Evolutionary conservation across 176 grass and related monocot species (phyloP), one percentile per base, ranked within the genome.

Genomic region (Echinochloa phyllopogon): DNA sequence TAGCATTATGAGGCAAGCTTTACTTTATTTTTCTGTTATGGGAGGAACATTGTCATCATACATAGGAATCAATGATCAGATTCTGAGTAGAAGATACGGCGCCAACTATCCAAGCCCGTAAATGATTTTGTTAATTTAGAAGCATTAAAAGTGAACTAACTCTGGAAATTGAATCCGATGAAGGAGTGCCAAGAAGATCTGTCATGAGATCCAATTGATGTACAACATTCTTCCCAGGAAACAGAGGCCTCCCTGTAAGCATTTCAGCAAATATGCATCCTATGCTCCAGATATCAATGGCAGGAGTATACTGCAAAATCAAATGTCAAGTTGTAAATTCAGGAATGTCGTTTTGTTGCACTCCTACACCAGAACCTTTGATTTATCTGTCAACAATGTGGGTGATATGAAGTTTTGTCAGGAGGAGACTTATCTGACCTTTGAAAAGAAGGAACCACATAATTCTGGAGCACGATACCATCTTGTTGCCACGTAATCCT

Each of bases 191-290:
- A 18, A 95, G 90, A 40, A 95, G 83, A 76, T 93, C 93, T 29
- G 93, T 95, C 90, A 95, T 95, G 9, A 95, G 93, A 83, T 95
- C 90, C 50, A 95, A 88, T 42, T 95, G 93, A 80, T 95, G 88
- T 24, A 95, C 93, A 43, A 93, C 93, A 75, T 95, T 95, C 72
- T 95, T 95, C 21, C 93, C 90, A 65, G 93, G 93, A 84, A 95
- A 95, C 29, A 95, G 73, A 17, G 93, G 88, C 51, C 84, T 93
- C 44, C 93, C 93, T 44, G 73, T 83, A 82, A 95, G 83, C 93
- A 95, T 91, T 75, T 95, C 93, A 4, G 93, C 93, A 84, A 95
- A 95, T 92, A 95, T 95, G 63, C 93, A 95, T 39, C 90, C 93
- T 80, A 95, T 41, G 59, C 93, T 93, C 93, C 93, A 95, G 84